Evolutionary conservation across 2,329 filamentous ascomycete species (phyloP).

Genomic region (Monilinia fructigena): DNA sequence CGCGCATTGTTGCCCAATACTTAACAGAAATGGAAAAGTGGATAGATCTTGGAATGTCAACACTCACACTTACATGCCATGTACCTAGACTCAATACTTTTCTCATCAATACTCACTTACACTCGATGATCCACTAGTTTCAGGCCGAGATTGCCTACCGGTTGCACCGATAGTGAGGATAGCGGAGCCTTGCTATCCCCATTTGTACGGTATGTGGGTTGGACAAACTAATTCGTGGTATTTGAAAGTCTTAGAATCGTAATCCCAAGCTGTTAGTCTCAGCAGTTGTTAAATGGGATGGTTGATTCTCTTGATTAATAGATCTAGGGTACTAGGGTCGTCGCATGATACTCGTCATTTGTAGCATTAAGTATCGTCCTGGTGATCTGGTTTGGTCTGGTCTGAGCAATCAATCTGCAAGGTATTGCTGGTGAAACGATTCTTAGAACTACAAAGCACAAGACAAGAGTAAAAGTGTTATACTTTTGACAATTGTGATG

Average conservation of each 20-base stretch:
- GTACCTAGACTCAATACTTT: not conserved
- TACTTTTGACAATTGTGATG: constrained; percentile 15
- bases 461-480: not conserved
- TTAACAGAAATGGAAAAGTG: constrained; percentile 20
- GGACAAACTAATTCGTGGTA: not conserved
- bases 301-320: not conserved
- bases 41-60: not conserved
- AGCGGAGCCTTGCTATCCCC: constrained; percentile 27
- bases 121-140: constrained; percentile 11
- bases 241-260: not conserved
- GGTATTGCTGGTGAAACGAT: not conserved
- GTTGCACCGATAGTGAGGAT: constrained; percentile 16
- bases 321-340: not conserved
- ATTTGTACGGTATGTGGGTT: constrained; percentile 17
- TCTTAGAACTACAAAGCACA: not conserved
- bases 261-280: not conserved
- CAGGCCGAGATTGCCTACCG: constrained; percentile 15
- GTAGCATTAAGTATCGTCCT: not conserved
- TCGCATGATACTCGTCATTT: not conserved
- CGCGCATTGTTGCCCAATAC: constrained; percentile 16
- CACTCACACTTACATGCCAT: not conserved
- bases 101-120: not conserved
- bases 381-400: constrained; percentile 4
- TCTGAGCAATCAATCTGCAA: not conserved
- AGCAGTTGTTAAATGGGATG: not conserved